These are phyloP conservation scores for Beauveria sp. DNA, from an alignment of 2,329 filamentous ascomycete species.

Conservation along the genomic window DNA sequence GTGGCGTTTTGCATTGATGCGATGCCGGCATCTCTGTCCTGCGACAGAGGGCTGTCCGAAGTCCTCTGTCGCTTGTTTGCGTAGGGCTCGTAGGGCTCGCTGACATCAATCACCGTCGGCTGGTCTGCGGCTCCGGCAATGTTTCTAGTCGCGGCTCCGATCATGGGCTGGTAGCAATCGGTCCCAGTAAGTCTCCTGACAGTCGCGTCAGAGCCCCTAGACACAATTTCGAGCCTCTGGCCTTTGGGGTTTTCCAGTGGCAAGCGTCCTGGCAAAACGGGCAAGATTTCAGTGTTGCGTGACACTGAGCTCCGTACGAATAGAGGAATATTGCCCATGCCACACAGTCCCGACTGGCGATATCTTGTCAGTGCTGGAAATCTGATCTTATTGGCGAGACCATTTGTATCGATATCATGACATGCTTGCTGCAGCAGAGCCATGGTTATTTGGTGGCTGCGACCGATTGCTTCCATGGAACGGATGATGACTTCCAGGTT, in stretches of 20 bases:
- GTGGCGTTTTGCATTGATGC: not conserved
- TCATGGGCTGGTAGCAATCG: conserved; percentile 25
- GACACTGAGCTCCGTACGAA: conserved; percentile 38
- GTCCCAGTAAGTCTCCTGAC: conserved; percentile 13
- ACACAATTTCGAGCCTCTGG: not conserved
- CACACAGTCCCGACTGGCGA: conserved; percentile 21
- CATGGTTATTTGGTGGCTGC: conserved; percentile 66
- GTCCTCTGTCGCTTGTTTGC: conserved; percentile 27
- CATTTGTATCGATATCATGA: conserved; percentile 62
- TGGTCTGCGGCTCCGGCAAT: conserved; percentile 14
- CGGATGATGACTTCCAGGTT: conserved; percentile 68
- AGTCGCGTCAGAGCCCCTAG: conserved; percentile 1
- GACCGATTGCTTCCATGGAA: conserved; percentile 70
- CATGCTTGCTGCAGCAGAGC: conserved; percentile 81
- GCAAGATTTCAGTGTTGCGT: conserved; percentile 30
- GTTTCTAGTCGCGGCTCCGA: conserved; percentile 26
- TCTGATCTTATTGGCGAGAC: conserved; percentile 27
- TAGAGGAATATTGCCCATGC: conserved; percentile 36
- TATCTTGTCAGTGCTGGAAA: conserved; percentile 29
- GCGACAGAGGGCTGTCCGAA: conserved; percentile 19
- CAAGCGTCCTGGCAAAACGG: conserved; percentile 37
- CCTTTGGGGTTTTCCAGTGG: conserved; percentile 29
- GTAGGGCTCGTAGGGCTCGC: conserved; percentile 1
- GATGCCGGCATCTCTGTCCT: not conserved
- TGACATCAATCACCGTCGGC: not conserved